A percentile compares a stretch with the other conserved stretches of the same genome.
Conservation (phyloP, 2,329 filamentous ascomycete species). For the Alternaria longipes region DNA sequence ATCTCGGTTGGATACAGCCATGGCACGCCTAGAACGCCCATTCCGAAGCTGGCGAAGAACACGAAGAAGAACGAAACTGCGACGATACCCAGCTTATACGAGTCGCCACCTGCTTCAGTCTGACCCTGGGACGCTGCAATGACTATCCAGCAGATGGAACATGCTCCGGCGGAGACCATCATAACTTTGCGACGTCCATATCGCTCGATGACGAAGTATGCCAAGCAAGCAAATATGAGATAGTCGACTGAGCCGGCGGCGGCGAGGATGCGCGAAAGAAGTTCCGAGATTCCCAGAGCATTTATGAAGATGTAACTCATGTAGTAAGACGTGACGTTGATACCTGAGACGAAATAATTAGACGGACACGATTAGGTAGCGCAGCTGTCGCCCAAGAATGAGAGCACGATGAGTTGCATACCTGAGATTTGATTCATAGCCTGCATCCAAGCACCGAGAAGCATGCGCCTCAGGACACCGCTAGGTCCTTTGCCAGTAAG, state of each 20-base stretch:
- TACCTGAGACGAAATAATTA: too few relatives aligned
- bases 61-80: conserved; percentile 57
- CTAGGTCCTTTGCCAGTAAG: conserved; percentile 54
- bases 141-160: conserved; percentile 60
- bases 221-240: conserved; percentile 55
- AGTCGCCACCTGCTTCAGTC: conserved; percentile 53
- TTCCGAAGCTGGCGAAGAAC: conserved; percentile 49
- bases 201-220: conserved; percentile 59
- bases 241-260: conserved; percentile 60
- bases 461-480: conserved; percentile 55
- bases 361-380: too few relatives aligned
- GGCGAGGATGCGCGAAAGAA: conserved; percentile 47
- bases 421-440: conserved; percentile 56
- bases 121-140: conserved; percentile 58
- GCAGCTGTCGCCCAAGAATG: too few relatives aligned
- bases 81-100: conserved; percentile 58
- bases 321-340: conserved; percentile 52
- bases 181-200: conserved; percentile 60
- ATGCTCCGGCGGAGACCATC: conserved; percentile 60
- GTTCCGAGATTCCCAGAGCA: conserved; percentile 50
- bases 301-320: conserved; percentile 55
- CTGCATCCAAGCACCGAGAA: conserved; percentile 58
- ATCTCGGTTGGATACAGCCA: conserved; percentile 50
- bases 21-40: conserved; percentile 47
- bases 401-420: too few relatives aligned